Evolutionary conservation across 768 basidiomycete species (phyloP).

Genomic region (Suillus placidus): DNA sequence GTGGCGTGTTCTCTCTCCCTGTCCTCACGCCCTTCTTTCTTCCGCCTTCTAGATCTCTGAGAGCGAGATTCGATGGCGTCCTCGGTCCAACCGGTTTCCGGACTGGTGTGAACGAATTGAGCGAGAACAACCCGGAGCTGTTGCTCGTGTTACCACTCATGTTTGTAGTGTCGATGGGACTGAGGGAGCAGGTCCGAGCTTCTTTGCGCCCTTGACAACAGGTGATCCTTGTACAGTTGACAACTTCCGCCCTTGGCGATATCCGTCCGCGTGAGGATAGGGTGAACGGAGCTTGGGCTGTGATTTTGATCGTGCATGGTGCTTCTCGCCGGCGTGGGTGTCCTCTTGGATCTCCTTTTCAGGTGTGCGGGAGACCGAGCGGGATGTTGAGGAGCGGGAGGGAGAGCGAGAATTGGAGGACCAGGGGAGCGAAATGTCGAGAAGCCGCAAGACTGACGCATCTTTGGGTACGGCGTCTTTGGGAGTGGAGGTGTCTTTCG

Average conservation of each 20-base stretch:
- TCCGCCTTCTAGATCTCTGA: background rate
- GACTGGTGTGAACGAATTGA: constrained; percentile 26
- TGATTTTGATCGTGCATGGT: constrained; percentile 35
- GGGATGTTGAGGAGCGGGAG: constrained; percentile 19
- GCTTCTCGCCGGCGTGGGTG: background rate
- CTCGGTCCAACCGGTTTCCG: constrained; percentile 27
- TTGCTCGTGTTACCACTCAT: constrained; percentile 28
- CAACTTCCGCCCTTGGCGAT: constrained; percentile 23
- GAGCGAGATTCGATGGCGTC: constrained; percentile 15
- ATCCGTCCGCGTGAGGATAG: constrained; percentile 9
- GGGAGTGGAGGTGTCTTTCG: constrained; percentile 20
- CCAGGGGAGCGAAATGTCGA: constrained; percentile 41
- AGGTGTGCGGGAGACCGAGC: constrained; percentile 16
- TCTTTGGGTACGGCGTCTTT: constrained; percentile 29
- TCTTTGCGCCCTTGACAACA: constrained; percentile 15
- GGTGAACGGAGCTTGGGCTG: constrained; percentile 37
- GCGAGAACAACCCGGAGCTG: constrained; percentile 14
- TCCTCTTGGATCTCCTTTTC: constrained; percentile 4
- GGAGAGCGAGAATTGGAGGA: constrained; percentile 23
- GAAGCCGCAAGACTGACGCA: constrained; percentile 28
- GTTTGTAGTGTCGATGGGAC: background rate
- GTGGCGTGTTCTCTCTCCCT: constrained; percentile 9
- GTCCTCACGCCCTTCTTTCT: background rate
- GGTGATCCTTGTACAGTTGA: constrained; percentile 36
- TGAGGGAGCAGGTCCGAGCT: background rate